phyloP scores from a whole-genome alignment of 1,139 yeast species.

The Saccharomycopsis hybrid region DNA sequence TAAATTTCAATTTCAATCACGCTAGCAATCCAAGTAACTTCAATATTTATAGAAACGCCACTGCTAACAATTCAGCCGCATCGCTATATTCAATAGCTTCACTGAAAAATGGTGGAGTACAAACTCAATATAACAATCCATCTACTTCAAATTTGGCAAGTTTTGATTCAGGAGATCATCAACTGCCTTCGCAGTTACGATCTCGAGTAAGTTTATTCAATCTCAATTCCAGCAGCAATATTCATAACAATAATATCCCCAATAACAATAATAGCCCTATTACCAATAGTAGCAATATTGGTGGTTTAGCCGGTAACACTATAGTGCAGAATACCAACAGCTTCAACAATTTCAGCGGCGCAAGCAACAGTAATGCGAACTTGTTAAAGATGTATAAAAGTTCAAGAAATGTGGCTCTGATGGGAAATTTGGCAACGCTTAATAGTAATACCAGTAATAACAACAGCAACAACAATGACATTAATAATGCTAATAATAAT shows the following conservation, averaged over 20 bases:
- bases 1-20: conserved; percentile 7
- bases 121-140: too few species aligned
- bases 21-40: background rate
- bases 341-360: background rate
- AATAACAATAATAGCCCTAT: conserved; percentile 1
- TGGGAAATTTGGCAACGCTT: background rate
- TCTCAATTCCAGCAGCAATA: conserved; percentile 6
- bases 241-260: background rate
- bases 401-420: conserved; percentile 4
- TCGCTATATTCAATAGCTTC: conserved; percentile 13
- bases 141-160: background rate
- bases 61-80: conserved; percentile 13
- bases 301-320: background rate
- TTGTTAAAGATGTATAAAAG: conserved; percentile 6
- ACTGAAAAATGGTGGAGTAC: background rate
- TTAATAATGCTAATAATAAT: too few species aligned
- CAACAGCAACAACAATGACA: too few species aligned
- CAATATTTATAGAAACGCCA: conserved; percentile 8
- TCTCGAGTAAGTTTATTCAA: conserved; percentile 19
- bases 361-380: background rate
- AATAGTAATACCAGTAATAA: too few species aligned
- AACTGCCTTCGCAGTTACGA: conserved; percentile 14
- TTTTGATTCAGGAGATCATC: background rate
- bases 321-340: too few species aligned
- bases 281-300: background rate